phyloP scores from a whole-genome alignment of 2,329 filamentous ascomycete genomes.

The Elsinoe perseae region DNA sequence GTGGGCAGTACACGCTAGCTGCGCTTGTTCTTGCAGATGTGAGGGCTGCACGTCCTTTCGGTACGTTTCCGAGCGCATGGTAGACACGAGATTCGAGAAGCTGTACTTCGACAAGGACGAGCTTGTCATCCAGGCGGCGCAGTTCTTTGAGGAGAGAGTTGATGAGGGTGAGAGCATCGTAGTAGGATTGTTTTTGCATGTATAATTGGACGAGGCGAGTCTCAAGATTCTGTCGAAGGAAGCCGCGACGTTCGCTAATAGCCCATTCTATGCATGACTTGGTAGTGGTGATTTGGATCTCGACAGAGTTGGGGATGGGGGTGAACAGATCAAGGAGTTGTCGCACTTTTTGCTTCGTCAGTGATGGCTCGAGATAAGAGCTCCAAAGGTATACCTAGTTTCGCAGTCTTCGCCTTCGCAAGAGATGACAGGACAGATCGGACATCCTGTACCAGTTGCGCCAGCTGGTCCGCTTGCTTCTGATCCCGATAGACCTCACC shows the following conservation, averaged over 20 bases:
- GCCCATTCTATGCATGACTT: constrained; percentile 99
- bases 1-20: constrained; percentile 94
- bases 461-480: constrained; percentile 74
- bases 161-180: constrained; percentile 93
- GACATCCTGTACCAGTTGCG: constrained; percentile 82
- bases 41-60: constrained; percentile 89
- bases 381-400: constrained; percentile 62
- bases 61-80: constrained; percentile 91
- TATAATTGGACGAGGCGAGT: constrained; percentile 87
- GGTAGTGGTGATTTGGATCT: constrained; percentile 88
- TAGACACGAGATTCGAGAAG: constrained; percentile 95
- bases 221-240: constrained; percentile 96
- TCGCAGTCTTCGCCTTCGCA: constrained; percentile 97
- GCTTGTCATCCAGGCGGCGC: constrained; percentile 96
- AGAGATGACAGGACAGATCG: constrained; percentile 89
- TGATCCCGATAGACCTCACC: constrained; percentile 89
- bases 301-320: constrained; percentile 86
- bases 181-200: constrained; percentile 97
- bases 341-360: constrained; percentile 56
- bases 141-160: constrained; percentile 93
- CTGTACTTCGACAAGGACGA: constrained; percentile 95
- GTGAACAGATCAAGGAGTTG: constrained; percentile 94
- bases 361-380: constrained; percentile 6
- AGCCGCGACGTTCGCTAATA: constrained; percentile 84
- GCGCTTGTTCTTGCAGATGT: constrained; percentile 92